Base-by-base conservation (phyloP, 495 filamentous ascomycete species). In the Xanthoparmelia taractica region DNA sequence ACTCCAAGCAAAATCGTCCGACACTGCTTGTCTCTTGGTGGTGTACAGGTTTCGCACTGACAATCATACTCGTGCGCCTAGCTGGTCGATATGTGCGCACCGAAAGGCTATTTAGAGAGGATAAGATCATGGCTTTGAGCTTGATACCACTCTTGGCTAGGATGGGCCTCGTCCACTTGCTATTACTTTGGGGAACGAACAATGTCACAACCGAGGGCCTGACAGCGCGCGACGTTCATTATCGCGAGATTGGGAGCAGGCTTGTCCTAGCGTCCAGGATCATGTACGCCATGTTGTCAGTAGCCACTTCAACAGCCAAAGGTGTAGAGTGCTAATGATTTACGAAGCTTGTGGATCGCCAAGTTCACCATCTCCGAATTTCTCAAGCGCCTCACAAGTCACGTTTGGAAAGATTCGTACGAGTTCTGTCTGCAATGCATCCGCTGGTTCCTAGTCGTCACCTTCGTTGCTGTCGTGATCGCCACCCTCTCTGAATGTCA, bases 1-100 rank as follows among this genome's bases (percentile, higher is more conserved):
- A 79, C 66, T 76, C 70, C 56, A 37, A 69, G 13, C 70, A 85
- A 36, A 81, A 90, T 74, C 87, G 90, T 65, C 85, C 90, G 29
- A 91, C 89, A 0, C 80, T 98, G 47, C 79, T 97, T 59, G 90
- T 94, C 69, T 92, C 88, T 71, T 97, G 91, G 89, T 96, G 94
- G 94, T 90, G 90, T 63, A 95, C 91, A 11, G 77, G 77, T 10
- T 94, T 95, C 70, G 89, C 91, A 38, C 75, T 91, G 56, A 80
- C 82, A 43, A 88, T 96, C 65, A 96, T 98, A 64, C 63, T 91
- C 23, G 78, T 90, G 37, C 83, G 94, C 0, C 73, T 96, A 13
- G 74, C 71, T 61, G 92, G 94, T 29, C 86, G 94, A 45, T 93
- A 91, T 70, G 77, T 91, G 11, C 81, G 94, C 33, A 89, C 87